Evolutionary conservation across 192 early-diverging fungal species (phyloP), one percentile per base, ranked within the genome.

Genomic region (Umbelopsis isabellina): DNA sequence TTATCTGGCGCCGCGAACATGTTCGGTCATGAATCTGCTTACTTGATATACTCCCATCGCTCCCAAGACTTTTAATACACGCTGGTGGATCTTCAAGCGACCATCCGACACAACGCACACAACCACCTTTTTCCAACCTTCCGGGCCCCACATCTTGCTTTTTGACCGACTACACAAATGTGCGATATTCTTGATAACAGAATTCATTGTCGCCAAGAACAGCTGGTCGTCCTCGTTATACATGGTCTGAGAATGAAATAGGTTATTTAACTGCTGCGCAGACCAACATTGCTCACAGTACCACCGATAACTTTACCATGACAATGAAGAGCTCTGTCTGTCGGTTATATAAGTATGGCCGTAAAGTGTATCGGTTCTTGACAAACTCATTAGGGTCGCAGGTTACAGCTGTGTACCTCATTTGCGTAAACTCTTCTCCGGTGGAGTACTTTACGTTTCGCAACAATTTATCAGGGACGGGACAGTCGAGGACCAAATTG

Each of bases 51-150:
- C 83, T 48, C 95, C 95, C 86, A 95, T 87, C 46, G 92, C 80
- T 37, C 90, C 93, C 23, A 97, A 85, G 41, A 94, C 88, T 21
- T 90, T 88, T 65, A 94, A 82, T 6, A 90, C 88, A 51, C 90
- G 88, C 35, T 88, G 85, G 70, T 93, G 83, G 70, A 94, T 85
- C 77, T 94, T 94, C 65, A 78, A 83, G 49, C 94, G 89, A 30
- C 95, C 95, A 71, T 97, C 95, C 9, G 94, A 91, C 12, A 97
- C 94, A 55, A 97, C 91, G 79, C 92, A 94, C 35, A 97, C 91
- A n/a, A 95, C 91, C 8, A 95, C 90, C 80, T 96, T 95, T 74
- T 94, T 87, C 95, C 95, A 97, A 9, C 91, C 92, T 35, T 94
- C 91, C 46, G 78, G 74, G 46, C 94, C 94, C 94, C 94, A 96